phyloP scores from a whole-genome alignment of 2,329 filamentous ascomycete genomes.

The Coniochaeta prunicola region DNA sequence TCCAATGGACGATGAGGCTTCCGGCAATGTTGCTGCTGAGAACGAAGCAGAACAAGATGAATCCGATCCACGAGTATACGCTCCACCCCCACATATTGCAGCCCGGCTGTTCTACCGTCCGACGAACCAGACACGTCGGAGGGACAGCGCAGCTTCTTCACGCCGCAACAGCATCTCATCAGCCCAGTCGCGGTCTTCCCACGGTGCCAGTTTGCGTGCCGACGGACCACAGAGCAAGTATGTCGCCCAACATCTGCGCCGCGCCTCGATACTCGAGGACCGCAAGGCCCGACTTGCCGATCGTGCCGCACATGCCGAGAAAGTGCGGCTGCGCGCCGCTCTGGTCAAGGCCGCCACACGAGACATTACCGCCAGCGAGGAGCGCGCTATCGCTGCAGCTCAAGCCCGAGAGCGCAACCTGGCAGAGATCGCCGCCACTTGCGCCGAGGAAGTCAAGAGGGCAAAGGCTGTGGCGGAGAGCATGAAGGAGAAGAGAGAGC shows the following conservation, averaged over 20 bases:
- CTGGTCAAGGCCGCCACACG: slow-evolving; percentile 62
- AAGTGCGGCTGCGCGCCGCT: slow-evolving; percentile 70
- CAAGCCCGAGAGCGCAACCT: slow-evolving; percentile 73
- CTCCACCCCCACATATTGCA: slow-evolving; percentile 69
- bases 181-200: slow-evolving; percentile 62
- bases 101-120: slow-evolving; percentile 64
- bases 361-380: slow-evolving; percentile 61
- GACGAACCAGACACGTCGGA: slow-evolving; percentile 56
- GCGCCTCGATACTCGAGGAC: slow-evolving; percentile 73
- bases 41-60: slow-evolving; percentile 16
- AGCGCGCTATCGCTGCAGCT: slow-evolving; percentile 69
- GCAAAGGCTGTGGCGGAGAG: slow-evolving; percentile 77
- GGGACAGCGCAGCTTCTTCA: slow-evolving; percentile 70
- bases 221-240: slow-evolving; percentile 65
- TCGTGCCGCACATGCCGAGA: slow-evolving; percentile 74
- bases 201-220: slow-evolving; percentile 44
- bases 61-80: slow-evolving; percentile 34
- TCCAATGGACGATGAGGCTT: slow-evolving; percentile 15
- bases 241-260: slow-evolving; percentile 70
- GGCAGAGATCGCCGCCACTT: slow-evolving; percentile 72
- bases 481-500: slow-evolving; percentile 73
- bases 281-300: slow-evolving; percentile 74
- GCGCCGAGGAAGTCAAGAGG: slow-evolving; percentile 75
- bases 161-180: slow-evolving; percentile 76
- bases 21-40: slow-evolving; percentile 18